A percentile compares a stretch with the other conserved stretches of the same genome.
phyloP scores from a whole-genome alignment of 2,329 filamentous ascomycete species.

The Beauveria pseudobassiana region DNA sequence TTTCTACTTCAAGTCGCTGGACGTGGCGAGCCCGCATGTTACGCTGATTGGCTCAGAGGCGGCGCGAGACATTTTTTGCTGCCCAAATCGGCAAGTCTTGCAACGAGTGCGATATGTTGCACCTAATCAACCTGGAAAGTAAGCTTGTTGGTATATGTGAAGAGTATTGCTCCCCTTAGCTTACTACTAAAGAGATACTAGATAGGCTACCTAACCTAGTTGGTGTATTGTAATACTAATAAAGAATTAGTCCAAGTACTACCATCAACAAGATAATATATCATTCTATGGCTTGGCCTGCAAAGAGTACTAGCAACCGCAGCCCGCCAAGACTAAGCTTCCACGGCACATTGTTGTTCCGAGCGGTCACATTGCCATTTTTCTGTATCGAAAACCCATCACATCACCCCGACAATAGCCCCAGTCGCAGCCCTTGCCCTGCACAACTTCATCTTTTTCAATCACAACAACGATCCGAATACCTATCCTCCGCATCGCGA shows the following conservation, averaged over 20 bases:
- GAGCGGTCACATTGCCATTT: constrained; percentile 7
- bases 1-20: neutral
- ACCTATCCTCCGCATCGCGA: neutral
- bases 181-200: no score
- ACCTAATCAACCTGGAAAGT: neutral
- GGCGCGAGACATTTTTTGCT: neutral
- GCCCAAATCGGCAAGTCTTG: neutral
- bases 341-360: constrained; percentile 2
- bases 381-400: neutral
- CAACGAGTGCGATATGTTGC: neutral
- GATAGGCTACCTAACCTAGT: no score
- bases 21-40: neutral
- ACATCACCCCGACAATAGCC: neutral
- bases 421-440: neutral
- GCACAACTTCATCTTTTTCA: neutral
- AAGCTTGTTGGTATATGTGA: neutral
- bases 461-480: neutral
- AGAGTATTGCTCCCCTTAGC: neutral
- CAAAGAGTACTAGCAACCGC: neutral
- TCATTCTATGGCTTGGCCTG: neutral
- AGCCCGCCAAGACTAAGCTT: neutral
- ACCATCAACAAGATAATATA: no score
- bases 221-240: no score
- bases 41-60: neutral
- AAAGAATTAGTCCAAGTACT: no score